Evolutionary conservation across 177 flowering plant species (phyloP).

Genomic region (Vitis hybrid): DNA sequence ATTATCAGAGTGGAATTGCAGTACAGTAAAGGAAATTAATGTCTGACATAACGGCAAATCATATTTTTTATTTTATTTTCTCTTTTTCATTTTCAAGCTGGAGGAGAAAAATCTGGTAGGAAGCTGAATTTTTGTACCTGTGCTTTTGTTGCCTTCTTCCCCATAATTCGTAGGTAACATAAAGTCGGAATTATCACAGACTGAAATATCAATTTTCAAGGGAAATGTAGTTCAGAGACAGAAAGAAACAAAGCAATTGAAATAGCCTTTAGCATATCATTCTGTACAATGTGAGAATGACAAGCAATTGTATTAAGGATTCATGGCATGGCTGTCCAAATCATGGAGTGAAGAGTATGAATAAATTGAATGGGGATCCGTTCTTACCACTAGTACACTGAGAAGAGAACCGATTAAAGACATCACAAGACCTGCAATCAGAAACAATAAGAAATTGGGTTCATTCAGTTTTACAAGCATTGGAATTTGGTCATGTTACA

Average conservation of each 20-base stretch:
- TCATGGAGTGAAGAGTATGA: not conserved
- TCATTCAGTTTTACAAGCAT: not conserved
- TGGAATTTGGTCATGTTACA: not conserved
- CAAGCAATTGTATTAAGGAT: not conserved
- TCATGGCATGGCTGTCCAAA: not conserved
- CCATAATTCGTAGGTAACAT: slow-evolving; percentile 62
- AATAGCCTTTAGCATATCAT: not conserved
- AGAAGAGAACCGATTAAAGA: slow-evolving; percentile 87
- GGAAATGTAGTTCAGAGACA: not conserved
- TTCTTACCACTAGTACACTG: slow-evolving; percentile 71
- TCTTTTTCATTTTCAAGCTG: too few species aligned
- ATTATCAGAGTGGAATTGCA: too few species aligned
- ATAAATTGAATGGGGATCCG: not conserved
- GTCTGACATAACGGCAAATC: too few species aligned
- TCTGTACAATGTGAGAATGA: too few species aligned
- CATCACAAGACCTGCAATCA: slow-evolving; percentile 79
- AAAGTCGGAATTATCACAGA: slow-evolving; percentile 71
- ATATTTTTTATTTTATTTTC: too few species aligned
- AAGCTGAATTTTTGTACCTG: slow-evolving; percentile 42
- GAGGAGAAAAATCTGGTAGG: not conserved
- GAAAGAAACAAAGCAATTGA: not conserved
- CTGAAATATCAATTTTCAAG: slow-evolving; percentile 30
- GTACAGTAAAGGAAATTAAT: too few species aligned
- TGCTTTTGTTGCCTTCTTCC: slow-evolving; percentile 52
- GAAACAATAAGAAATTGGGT: not conserved